Evolutionary conservation across 2,329 filamentous ascomycete genomes (phyloP).

Genomic region (Pseudocercospora cruenta): DNA sequence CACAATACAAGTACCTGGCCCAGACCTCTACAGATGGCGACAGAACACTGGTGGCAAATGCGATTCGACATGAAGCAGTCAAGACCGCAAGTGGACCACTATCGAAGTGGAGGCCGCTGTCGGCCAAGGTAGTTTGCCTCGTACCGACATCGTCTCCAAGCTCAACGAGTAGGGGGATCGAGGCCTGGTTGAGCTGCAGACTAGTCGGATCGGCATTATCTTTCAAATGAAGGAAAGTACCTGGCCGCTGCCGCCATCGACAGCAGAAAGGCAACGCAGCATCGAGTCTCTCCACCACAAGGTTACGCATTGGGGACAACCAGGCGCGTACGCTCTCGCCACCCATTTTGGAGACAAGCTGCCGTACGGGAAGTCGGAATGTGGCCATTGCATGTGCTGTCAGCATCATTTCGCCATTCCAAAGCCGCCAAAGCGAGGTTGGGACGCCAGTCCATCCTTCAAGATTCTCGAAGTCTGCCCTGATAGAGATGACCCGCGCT

Average conservation of each 20-base stretch:
- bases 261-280: conserved; percentile 49
- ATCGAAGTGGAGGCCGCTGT: conserved; percentile 55
- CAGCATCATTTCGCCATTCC: conserved; percentile 39
- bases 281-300: conserved; percentile 54
- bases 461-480: conserved; percentile 50
- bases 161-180: conserved; percentile 59
- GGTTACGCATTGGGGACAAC: conserved; percentile 57
- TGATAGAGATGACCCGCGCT: conserved; percentile 61
- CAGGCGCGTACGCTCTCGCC: conserved; percentile 54
- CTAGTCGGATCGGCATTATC: conserved; percentile 56
- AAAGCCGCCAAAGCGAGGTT: conserved; percentile 42
- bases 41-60: conserved; percentile 47
- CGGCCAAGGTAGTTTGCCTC: conserved; percentile 40
- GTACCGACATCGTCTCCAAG: conserved; percentile 57
- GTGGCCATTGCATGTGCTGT: conserved; percentile 57
- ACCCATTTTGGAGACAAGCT: conserved; percentile 62
- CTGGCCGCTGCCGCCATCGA: conserved; percentile 47
- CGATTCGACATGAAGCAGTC: conserved; percentile 47
- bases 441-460: conserved; percentile 48
- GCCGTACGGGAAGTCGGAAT: conserved; percentile 48
- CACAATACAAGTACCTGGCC: conserved; percentile 56
- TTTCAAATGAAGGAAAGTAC: conserved; percentile 53
- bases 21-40: conserved; percentile 41
- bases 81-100: conserved; percentile 46
- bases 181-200: conserved; percentile 55